These are phyloP conservation scores for Eleusine coracana DNA, from an alignment of 176 grass and related monocot genomes.

Conservation along the genomic window DNA sequence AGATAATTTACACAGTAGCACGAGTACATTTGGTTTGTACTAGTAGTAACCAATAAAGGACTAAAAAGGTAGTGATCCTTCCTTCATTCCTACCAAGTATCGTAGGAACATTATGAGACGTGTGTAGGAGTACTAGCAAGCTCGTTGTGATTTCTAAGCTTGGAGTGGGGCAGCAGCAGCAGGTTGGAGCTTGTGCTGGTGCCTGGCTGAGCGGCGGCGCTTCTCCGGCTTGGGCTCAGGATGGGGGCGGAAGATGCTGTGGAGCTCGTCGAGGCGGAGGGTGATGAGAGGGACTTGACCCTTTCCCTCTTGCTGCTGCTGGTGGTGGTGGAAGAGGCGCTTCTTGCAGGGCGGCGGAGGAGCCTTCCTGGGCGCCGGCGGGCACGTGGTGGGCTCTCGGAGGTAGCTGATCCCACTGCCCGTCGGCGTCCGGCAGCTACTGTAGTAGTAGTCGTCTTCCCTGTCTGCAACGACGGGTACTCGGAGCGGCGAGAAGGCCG, in stretches of 20 bases:
- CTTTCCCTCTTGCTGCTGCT: too few relatives aligned
- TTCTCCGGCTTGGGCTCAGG: neutral
- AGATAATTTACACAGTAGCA: neutral
- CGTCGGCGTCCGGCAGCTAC: constrained; percentile 34
- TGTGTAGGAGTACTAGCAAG: too few relatives aligned
- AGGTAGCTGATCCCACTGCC: constrained; percentile 25
- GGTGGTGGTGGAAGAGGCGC: constrained; percentile 28
- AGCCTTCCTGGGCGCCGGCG: constrained; percentile 44
- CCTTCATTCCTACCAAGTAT: too few relatives aligned
- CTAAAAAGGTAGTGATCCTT: too few relatives aligned
- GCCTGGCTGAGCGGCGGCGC: neutral
- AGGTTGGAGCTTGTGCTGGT: neutral
- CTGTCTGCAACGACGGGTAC: neutral
- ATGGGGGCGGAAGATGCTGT: constrained; percentile 31
- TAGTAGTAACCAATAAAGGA: neutral
- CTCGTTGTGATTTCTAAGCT: neutral
- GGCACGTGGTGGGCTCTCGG: constrained; percentile 43
- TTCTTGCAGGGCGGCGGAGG: constrained; percentile 21
- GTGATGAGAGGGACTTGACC: neutral
- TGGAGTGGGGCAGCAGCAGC: neutral
- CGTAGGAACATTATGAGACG: too few relatives aligned
- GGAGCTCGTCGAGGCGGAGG: constrained; percentile 37
- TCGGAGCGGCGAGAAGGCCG: neutral
- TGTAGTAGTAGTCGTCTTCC: neutral
- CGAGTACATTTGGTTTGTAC: neutral